Base-by-base conservation (phyloP, 768 basidiomycete species). In the Mycena vulgaris region DNA sequence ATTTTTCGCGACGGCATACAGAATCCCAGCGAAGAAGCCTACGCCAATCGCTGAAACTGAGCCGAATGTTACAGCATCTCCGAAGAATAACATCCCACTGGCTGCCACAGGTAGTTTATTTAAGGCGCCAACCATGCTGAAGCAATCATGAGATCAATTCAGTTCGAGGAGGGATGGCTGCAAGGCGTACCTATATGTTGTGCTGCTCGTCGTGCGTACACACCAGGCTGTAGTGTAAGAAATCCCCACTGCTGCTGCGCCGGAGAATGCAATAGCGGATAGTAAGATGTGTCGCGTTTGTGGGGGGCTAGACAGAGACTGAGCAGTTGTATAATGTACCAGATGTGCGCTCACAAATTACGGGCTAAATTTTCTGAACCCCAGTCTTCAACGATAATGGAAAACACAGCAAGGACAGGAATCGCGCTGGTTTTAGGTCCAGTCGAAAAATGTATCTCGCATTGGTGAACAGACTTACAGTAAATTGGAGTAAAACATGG, bases 211-310 rank as follows among this genome's bases (percentile, higher is more conserved):
- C 25, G 92, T 92, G 55, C 98, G 92, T 35, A 99, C 90, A 79
- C 98, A 99, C 98, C 98, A 99, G 13, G 98, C 97, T 10, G 98
- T 99, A 10, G 96, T 96, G 79, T 96, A 99, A 16, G 96, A 98
- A 76, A 99, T 99, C 52, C 95, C 95, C 33, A 98, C 98, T 6
- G 98, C 97, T 7, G 95, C 96, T 0, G 95, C 95, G n/a, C 98
- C 98, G 27, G 97, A 98, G 81, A 99, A 96, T 5, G 90, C 93
- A 77, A 99, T 99, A 3, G 96, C 94, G 71, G 88, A 90, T 25
- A 99, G 82, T 57, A 99, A 85, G 74, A 95, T 85, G 42, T 84
- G 87, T 51, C 97, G 91, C 23, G 92, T 93, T 75, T 93, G 92
- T 58, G 86, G 85, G 16, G 98, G 98, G 87, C 97, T 98, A 78